Evolutionary conservation across 2,329 filamentous ascomycete species (phyloP), one percentile per base, ranked within the genome.

Genomic region (Daldinia eschscholtzii): DNA sequence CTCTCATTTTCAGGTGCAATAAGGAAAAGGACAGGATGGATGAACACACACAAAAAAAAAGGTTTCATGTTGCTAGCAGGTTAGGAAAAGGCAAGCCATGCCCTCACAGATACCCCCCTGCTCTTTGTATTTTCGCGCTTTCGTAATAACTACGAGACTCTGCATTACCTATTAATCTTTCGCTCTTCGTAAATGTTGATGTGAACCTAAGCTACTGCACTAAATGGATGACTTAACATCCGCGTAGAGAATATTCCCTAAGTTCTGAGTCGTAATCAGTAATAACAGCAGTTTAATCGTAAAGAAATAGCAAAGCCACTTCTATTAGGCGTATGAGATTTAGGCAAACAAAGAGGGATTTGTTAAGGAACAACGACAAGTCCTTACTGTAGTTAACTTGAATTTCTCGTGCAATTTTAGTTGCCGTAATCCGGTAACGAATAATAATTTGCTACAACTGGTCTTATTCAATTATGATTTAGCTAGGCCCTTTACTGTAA

Each of bases 401-500:
- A 18, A 35, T 33, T 52, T 20, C 50, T 53, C 33, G 5, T 20
- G 20, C 15, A 20, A 50, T 18, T 9, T 50, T 12, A 50, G 44
- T 37, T 23, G 9, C 6, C 2, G 7, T 4, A 28, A 10, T 57
- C 1, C 10, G 39, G 13, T 37, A 41, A 62, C 9, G 20, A 37
- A 30, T 2, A 28, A 26, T 50, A 30, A 30, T 26, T 26, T 60
- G 20, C 18, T 39, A 42, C 26, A 55, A 30, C 20, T 65, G 20
- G 15, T 59, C 55, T 56, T 53, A 50, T 59, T 65, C 37, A 56
- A 9, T 2, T 30, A 9, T 48, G n/a, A 33, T 35, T 12, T 23
- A 35, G 9, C 18, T 35, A 35, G 33, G 44, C 15, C 3, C 26
- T 67, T 76, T 89, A 97, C 81, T 93, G 92, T 83, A 98, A 85